phyloP scores from a whole-genome alignment of 768 basidiomycete species.

The Hypholoma fasciculare region DNA sequence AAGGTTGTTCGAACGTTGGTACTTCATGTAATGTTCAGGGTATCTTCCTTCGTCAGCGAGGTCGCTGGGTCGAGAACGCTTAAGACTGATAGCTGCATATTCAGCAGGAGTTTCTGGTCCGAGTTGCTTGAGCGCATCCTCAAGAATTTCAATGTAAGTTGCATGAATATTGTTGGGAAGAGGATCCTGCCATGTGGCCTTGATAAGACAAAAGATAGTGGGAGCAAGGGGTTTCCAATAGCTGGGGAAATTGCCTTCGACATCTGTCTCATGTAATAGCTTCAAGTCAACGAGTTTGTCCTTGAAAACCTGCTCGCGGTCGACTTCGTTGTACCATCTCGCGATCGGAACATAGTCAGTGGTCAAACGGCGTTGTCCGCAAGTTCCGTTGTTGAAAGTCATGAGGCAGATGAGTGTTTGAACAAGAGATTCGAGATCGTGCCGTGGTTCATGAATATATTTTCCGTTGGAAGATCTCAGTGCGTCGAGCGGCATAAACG shows the following conservation, averaged over 20 bases:
- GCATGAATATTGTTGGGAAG: background rate
- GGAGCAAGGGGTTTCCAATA: background rate
- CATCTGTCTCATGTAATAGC: background rate
- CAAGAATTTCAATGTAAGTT: no score
- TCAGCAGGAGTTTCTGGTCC: no score
- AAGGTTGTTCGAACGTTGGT: no score
- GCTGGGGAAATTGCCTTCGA: background rate
- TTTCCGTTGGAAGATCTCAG: constrained; percentile 2
- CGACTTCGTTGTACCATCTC: background rate
- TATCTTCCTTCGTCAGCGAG: no score
- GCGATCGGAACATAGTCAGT: constrained; percentile 9
- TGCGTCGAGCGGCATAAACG: constrained; percentile 11
- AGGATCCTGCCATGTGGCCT: background rate
- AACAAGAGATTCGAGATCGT: constrained; percentile 13
- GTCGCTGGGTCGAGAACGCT: no score
- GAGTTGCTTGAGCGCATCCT: no score
- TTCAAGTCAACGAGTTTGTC: background rate
- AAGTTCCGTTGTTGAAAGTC: constrained; percentile 8
- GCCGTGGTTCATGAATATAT: constrained; percentile 4
- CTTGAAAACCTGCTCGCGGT: background rate
- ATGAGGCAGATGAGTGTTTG: background rate
- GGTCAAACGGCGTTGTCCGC: background rate
- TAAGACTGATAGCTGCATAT: no score
- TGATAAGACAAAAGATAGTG: background rate
- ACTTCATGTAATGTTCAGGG: no score